A percentile compares a stretch with the other conserved stretches of the same genome.
Evolutionary conservation across 345 rosid genomes (phyloP).

Genomic region (Eucalyptus melliodora): DNA sequence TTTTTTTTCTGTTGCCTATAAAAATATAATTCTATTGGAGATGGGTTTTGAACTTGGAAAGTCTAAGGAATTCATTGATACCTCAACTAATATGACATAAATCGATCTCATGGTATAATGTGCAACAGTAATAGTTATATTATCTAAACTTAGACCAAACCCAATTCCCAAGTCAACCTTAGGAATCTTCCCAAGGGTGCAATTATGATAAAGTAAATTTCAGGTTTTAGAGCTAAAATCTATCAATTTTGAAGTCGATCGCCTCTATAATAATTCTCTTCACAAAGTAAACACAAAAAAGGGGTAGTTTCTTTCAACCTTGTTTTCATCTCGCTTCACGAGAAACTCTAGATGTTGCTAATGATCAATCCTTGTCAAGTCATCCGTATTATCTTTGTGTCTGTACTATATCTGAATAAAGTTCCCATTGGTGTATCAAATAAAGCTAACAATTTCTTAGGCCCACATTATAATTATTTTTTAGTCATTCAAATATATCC

Average conservation of each 20-base stretch:
- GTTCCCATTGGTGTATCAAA: not conserved
- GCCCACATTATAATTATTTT: not conserved
- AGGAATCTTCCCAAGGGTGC: not conserved
- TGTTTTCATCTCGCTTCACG: not conserved
- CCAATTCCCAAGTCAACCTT: no score
- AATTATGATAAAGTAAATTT: no score
- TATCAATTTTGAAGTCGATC: not conserved
- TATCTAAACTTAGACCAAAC: no score
- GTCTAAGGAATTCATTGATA: not conserved
- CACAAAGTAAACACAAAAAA: no score
- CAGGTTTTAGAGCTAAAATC: no score
- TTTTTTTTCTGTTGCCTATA: not conserved
- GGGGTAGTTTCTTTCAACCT: not conserved
- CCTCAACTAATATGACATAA: not conserved
- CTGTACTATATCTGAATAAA: not conserved
- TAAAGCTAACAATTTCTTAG: not conserved
- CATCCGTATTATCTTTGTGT: not conserved
- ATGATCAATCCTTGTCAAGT: not conserved
- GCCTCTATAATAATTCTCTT: no score
- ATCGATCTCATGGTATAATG: not conserved
- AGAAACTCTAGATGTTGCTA: not conserved
- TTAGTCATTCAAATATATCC: not conserved
- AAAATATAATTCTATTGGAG: no score
- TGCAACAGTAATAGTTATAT: no score
- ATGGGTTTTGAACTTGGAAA: not conserved